Percentiles rank a stretch among this genome's conserved stretches.
Evolutionary conservation across 495 filamentous ascomycete genomes (phyloP).

Genomic region (Friedmanniomyces endolithicus): DNA sequence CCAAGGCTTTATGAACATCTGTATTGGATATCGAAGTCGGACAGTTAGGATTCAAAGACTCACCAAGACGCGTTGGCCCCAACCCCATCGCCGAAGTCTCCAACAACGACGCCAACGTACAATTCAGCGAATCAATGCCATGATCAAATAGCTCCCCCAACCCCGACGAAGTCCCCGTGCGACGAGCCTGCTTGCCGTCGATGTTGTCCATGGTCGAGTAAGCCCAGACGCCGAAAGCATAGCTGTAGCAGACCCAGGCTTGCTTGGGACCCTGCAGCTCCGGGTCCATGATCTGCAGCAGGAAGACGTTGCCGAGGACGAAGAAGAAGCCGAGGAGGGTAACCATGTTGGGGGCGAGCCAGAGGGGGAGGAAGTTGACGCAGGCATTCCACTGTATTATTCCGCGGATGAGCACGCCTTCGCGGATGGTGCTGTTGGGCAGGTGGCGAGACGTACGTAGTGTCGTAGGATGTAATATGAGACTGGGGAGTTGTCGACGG

Average conservation of each 20-base stretch:
- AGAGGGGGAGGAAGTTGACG: conserved; percentile 82
- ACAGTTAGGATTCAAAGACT: no score
- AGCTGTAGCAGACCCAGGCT: conserved; percentile 19
- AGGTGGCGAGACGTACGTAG: conserved; percentile 55
- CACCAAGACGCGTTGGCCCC: conserved; percentile 62
- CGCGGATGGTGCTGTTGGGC: not conserved
- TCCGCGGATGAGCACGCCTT: no score
- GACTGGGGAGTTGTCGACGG: conserved; percentile 91
- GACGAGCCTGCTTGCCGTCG: conserved; percentile 90
- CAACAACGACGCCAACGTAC: conserved; percentile 76
- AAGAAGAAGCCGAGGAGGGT: conserved; percentile 91
- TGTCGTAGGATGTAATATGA: conserved; percentile 87
- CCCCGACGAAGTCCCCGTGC: conserved; percentile 88
- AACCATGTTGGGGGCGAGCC: conserved; percentile 95
- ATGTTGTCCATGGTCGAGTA: conserved; percentile 99
- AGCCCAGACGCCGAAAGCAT: conserved; percentile 32
- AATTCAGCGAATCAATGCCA: conserved; percentile 95
- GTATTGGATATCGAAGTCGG: no score
- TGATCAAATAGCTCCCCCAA: conserved; percentile 96
- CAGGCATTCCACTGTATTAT: conserved; percentile 68
- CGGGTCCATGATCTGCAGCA: conserved; percentile 73
- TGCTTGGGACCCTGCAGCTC: conserved; percentile 84
- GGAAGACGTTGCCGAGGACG: conserved; percentile 73
- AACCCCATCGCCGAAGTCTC: conserved; percentile 87
- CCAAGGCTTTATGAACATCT: no score